phyloP scores from a whole-genome alignment of 257 asterid genomes.

The Plectranthus barbatus region DNA sequence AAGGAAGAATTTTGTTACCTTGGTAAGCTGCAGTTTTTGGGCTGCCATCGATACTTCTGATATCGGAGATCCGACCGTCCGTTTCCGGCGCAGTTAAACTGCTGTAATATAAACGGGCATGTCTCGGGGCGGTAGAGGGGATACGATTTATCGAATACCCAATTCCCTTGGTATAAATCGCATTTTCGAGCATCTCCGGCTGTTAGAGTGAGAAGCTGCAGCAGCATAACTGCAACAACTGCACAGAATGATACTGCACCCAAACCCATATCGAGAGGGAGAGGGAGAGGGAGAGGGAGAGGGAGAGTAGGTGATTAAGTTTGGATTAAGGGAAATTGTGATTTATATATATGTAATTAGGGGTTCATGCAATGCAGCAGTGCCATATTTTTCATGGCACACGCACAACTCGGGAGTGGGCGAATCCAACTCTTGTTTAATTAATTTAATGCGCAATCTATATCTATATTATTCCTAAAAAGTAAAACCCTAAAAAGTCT shows the following conservation, averaged over 20 bases:
- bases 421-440: background rate
- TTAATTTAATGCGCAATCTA: no score
- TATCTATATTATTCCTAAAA: no score
- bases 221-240: constrained; percentile 5
- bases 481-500: no score
- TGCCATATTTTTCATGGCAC: background rate
- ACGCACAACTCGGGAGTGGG: background rate
- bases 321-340: background rate
- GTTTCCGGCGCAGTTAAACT: constrained; percentile 35
- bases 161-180: constrained; percentile 39
- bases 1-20: constrained; percentile 12
- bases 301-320: background rate
- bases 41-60: constrained; percentile 47
- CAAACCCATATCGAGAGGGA: background rate
- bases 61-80: constrained; percentile 39
- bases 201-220: background rate
- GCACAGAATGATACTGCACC: background rate
- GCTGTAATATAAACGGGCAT: constrained; percentile 39
- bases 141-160: constrained; percentile 41
- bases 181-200: background rate
- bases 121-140: constrained; percentile 30
- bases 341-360: background rate
- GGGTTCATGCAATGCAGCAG: background rate
- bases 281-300: background rate
- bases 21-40: constrained; percentile 28